Evolutionary conservation across 2,329 filamentous ascomycete genomes (phyloP).

Genomic region (Pseudocercospora ulei): DNA sequence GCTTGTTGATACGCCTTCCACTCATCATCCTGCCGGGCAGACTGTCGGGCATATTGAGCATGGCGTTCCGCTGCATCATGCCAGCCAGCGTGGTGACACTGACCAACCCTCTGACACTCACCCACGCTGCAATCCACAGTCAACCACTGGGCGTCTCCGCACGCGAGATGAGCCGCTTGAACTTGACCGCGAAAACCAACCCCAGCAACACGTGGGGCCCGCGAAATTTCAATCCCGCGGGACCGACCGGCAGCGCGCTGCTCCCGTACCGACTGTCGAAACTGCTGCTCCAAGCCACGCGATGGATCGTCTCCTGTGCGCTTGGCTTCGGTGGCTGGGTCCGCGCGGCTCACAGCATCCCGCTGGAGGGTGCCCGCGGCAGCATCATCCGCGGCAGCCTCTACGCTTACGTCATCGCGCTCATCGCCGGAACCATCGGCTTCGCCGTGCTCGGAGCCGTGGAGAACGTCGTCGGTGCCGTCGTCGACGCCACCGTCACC

Average conservation of each 20-base stretch:
- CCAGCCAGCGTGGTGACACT: constrained; percentile 76
- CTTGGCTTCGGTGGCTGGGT: constrained; percentile 97
- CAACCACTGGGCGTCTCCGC: constrained; percentile 69
- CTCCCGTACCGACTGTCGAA: constrained; percentile 79
- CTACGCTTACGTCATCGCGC: constrained; percentile 87
- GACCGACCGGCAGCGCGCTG: constrained; percentile 32
- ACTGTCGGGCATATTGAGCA: constrained; percentile 57
- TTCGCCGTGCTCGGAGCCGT: constrained; percentile 66
- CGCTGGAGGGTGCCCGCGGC: constrained; percentile 48
- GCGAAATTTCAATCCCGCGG: constrained; percentile 25
- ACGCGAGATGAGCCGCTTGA: constrained; percentile 68
- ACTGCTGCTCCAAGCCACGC: constrained; percentile 77
- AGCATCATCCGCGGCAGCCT: constrained; percentile 58
- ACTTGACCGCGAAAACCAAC: constrained; percentile 62
- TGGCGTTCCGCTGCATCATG: constrained; percentile 68
- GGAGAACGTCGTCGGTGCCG: constrained; percentile 35
- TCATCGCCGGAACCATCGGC: constrained; percentile 88
- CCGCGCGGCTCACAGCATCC: constrained; percentile 70
- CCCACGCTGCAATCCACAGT: constrained; percentile 88
- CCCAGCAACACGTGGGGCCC: constrained; percentile 57
- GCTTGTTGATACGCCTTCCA: constrained; percentile 71
- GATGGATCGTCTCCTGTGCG: constrained; percentile 80
- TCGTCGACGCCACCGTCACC: constrained; percentile 55
- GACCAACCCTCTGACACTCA: constrained; percentile 84
- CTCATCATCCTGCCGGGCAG: constrained; percentile 72